These are phyloP conservation scores for Curvularia sp. DNA, from an alignment of 2,329 filamentous ascomycete genomes.

Conservation along the genomic window DNA sequence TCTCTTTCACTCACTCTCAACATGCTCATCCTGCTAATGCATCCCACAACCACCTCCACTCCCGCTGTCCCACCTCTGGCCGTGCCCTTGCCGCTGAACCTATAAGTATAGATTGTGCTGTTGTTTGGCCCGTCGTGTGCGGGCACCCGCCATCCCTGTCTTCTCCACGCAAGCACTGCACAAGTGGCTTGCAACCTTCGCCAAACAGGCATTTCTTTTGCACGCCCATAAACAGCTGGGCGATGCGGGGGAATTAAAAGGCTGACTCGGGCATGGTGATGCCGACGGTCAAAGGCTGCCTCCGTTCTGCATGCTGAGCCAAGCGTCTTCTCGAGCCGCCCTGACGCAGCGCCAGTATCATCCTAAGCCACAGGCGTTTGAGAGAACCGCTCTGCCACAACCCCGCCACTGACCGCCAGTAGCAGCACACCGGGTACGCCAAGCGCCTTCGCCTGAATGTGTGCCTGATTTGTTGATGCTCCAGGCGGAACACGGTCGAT, in stretches of 20 bases:
- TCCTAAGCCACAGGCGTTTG: slow-evolving; percentile 42
- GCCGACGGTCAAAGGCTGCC: slow-evolving; percentile 14
- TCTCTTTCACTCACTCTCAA: slow-evolving; percentile 12
- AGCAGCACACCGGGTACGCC: slow-evolving; percentile 29
- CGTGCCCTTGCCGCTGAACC: background rate
- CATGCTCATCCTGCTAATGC: too few species aligned
- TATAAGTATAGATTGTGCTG: slow-evolving; percentile 10
- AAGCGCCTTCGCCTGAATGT: slow-evolving; percentile 35
- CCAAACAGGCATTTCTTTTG: slow-evolving; percentile 3
- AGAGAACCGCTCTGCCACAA: slow-evolving; percentile 39
- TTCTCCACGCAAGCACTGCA: slow-evolving; percentile 26
- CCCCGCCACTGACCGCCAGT: slow-evolving; percentile 34
- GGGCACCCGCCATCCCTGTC: slow-evolving; percentile 23
- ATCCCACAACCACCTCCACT: slow-evolving; percentile 9
- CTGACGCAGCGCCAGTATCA: slow-evolving; percentile 44
- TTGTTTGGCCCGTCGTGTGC: slow-evolving; percentile 16
- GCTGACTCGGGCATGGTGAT: background rate
- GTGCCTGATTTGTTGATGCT: slow-evolving; percentile 43
- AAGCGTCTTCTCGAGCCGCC: slow-evolving; percentile 30
- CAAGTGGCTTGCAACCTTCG: slow-evolving; percentile 17
- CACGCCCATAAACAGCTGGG: slow-evolving; percentile 15
- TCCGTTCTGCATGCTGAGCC: slow-evolving; percentile 18
- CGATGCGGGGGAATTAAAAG: slow-evolving; percentile 12
- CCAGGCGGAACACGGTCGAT: slow-evolving; percentile 40
- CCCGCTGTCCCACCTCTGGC: slow-evolving; percentile 10